phyloP scores from a whole-genome alignment of 2,329 filamentous ascomycete species.

The Ustilaginoidea virens region DNA sequence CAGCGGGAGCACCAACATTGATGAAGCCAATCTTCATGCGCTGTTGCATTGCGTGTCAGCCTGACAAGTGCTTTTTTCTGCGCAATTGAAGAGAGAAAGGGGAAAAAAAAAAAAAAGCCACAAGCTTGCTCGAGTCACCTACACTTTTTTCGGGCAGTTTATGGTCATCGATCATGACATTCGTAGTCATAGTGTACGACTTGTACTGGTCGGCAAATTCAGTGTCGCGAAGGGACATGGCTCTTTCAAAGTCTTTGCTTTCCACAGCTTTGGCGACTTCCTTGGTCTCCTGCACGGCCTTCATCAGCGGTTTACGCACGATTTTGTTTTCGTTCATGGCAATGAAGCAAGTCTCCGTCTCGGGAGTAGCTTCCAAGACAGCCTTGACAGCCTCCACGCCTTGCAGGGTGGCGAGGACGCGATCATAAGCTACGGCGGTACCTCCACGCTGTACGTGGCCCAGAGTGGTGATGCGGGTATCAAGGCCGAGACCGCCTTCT shows the following conservation, averaged over 20 bases:
- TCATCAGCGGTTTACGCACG: slow-evolving; percentile 71
- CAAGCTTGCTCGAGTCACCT: too few relatives aligned
- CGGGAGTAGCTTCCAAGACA: slow-evolving; percentile 75
- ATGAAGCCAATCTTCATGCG: slow-evolving; percentile 90
- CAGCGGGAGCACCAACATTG: slow-evolving; percentile 89
- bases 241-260: slow-evolving; percentile 69
- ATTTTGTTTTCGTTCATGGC: slow-evolving; percentile 98
- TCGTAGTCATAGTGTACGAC: slow-evolving; percentile 82
- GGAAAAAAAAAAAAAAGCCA: too few relatives aligned
- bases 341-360: slow-evolving; percentile 86
- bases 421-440: slow-evolving; percentile 81
- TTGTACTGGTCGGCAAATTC: slow-evolving; percentile 90
- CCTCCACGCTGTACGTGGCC: slow-evolving; percentile 97
- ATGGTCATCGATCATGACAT: slow-evolving; percentile 55
- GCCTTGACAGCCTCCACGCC: slow-evolving; percentile 90
- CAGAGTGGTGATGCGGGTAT: slow-evolving; percentile 87
- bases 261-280: slow-evolving; percentile 70
- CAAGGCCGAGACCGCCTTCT: slow-evolving; percentile 52
- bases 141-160: slow-evolving; percentile 58
- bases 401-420: slow-evolving; percentile 83
- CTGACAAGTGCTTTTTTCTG: background rate
- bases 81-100: background rate
- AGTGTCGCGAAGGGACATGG: slow-evolving; percentile 77
- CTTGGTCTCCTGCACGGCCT: slow-evolving; percentile 78
- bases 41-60: slow-evolving; percentile 27